Percentiles rank a stretch among this genome's conserved stretches.
Evolutionary conservation across 805 yeast species (phyloP).

Genomic region (Metschnikowia bowlesiae): DNA sequence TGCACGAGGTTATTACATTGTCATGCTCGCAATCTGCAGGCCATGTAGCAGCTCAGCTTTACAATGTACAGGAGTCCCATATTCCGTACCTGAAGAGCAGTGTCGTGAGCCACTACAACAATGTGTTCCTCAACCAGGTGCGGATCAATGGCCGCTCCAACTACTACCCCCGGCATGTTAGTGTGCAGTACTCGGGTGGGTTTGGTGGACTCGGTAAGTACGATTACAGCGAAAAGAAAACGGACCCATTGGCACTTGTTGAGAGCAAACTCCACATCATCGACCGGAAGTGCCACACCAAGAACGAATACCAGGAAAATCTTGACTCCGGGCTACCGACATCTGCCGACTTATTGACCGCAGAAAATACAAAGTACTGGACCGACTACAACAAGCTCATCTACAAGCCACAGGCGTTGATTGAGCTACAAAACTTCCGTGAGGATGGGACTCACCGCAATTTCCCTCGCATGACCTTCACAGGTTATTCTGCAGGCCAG

Average conservation of each 20-base stretch:
- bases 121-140: conserved; percentile 31
- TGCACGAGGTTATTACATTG: conserved; percentile 60
- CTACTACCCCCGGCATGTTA: conserved; percentile 72
- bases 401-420: conserved; percentile 56
- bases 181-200: conserved; percentile 82
- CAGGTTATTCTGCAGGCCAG: conserved; percentile 51
- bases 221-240: conserved; percentile 38
- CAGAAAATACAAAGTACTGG: conserved; percentile 60
- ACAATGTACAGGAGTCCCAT: conserved; percentile 71
- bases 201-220: conserved; percentile 60
- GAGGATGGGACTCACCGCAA: conserved; percentile 23
- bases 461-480: conserved; percentile 39
- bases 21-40: conserved; percentile 72
- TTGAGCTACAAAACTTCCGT: conserved; percentile 57
- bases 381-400: conserved; percentile 70
- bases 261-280: conserved; percentile 17
- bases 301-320: conserved; percentile 59
- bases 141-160: conserved; percentile 29
- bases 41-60: conserved; percentile 74
- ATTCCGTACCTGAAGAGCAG: conserved; percentile 45
- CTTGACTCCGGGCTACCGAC: conserved; percentile 47
- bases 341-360: conserved; percentile 24
- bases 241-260: conserved; percentile 6
- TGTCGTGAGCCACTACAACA: conserved; percentile 45
- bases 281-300: conserved; percentile 34